phyloP scores from a whole-genome alignment of 352 stramenopile genomes.

The Phytophthora syringae region DNA sequence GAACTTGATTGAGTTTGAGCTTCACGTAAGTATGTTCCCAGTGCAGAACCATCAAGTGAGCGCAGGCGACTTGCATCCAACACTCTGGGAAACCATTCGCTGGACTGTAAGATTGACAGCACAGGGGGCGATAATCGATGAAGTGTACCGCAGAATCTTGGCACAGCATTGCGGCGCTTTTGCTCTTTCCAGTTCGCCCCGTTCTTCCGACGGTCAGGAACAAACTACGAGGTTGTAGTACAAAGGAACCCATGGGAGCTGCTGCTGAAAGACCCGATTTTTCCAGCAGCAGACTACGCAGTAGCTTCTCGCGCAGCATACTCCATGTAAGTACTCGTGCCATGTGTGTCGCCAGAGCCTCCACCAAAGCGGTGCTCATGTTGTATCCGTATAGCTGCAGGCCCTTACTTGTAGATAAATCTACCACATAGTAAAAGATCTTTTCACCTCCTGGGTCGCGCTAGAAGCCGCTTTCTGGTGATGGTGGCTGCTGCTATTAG shows the following conservation, averaged over 20 bases:
- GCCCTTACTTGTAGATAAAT: constrained; percentile 65
- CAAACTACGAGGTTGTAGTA: constrained; percentile 72
- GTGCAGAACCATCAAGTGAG: constrained; percentile 53
- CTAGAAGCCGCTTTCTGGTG: constrained; percentile 17
- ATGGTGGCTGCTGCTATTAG: constrained; percentile 27
- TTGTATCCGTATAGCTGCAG: constrained; percentile 82
- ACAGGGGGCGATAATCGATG: constrained; percentile 60
- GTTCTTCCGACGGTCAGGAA: constrained; percentile 37
- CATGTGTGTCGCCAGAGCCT: constrained; percentile 59
- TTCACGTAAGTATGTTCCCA: constrained; percentile 67
- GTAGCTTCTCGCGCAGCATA: constrained; percentile 67
- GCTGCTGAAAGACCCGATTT: constrained; percentile 57
- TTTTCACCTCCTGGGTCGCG: constrained; percentile 35
- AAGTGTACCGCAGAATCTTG: constrained; percentile 67
- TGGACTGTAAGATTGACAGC: constrained; percentile 52
- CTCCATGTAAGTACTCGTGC: constrained; percentile 75
- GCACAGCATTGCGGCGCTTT: constrained; percentile 38
- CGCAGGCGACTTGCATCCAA: constrained; percentile 51
- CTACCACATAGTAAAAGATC: constrained; percentile 78
- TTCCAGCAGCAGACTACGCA: constrained; percentile 66
- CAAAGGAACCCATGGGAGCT: constrained; percentile 49
- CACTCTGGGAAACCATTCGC: constrained; percentile 49
- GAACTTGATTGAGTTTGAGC: constrained; percentile 49
- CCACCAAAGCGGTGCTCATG: constrained; percentile 67
- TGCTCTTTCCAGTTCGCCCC: constrained; percentile 47